These are phyloP conservation scores for Schizophyllum commune DNA, from an alignment of 1,284 basidiomycete species.

Conservation along the genomic window DNA sequence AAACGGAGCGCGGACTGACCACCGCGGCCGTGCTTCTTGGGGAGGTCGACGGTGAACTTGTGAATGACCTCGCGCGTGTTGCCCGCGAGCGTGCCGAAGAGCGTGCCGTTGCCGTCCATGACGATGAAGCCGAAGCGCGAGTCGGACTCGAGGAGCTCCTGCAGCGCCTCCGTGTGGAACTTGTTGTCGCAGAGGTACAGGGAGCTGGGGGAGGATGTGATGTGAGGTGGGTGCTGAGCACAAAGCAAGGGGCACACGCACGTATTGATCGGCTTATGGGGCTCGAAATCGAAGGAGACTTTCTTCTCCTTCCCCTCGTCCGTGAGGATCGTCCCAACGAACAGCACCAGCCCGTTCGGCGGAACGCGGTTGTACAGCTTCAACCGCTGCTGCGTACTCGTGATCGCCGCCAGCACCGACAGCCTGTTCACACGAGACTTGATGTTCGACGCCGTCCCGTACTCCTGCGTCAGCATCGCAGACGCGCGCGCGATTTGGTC, in stretches of 20 bases:
- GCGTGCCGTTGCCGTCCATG: constrained; percentile 97
- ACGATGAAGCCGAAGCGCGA: constrained; percentile 99
- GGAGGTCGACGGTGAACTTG: constrained; percentile 98
- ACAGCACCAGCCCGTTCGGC: constrained; percentile 94
- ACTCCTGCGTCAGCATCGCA: constrained; percentile 97
- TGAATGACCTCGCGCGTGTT: constrained; percentile 97
- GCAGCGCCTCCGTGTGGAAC: constrained; percentile 97
- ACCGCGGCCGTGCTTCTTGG: constrained; percentile 99
- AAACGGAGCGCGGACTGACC: constrained; percentile 99
- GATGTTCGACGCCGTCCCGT: constrained; percentile 97
- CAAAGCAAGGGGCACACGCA: constrained; percentile 30
- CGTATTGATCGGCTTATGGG: constrained; percentile 98
- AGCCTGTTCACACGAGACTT: constrained; percentile 98
- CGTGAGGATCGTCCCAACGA: constrained; percentile 96
- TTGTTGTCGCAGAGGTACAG: constrained; percentile 99
- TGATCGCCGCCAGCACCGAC: constrained; percentile 96
- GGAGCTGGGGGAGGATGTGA: constrained; percentile 42
- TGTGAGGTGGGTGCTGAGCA: background rate
- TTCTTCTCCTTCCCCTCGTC: constrained; percentile 99
- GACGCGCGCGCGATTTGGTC: constrained; percentile 95
- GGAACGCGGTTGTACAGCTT: constrained; percentile 97
- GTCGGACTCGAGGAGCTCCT: constrained; percentile 95
- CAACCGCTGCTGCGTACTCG: constrained; percentile 96
- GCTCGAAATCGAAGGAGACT: constrained; percentile 95
- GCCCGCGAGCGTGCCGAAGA: constrained; percentile 94